Base-by-base conservation (phyloP, 2,329 filamentous ascomycete genomes). In the Zopfia rhizophila region DNA sequence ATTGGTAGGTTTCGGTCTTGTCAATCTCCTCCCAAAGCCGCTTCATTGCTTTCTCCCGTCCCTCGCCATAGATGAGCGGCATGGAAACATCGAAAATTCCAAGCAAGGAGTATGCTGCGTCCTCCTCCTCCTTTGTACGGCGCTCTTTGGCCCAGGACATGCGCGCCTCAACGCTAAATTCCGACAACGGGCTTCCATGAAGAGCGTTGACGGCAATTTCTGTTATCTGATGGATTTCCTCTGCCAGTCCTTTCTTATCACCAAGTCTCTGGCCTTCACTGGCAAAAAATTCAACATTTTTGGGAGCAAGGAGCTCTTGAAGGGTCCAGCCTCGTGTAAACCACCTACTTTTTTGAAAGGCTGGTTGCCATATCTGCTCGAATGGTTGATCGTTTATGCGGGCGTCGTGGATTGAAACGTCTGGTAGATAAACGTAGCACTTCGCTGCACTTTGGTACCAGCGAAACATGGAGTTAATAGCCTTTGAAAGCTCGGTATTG, bases 1-100 rank as follows among this genome's bases (percentile, higher is more conserved):
- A n/a, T n/a, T n/a, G n/a, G n/a, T n/a, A n/a, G n/a, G n/a, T n/a
- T n/a, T n/a, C n/a, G n/a, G n/a, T n/a, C n/a, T n/a, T n/a, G n/a
- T n/a, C n/a, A n/a, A 55, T 44, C 33, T 50, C 45, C n/a, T 48
- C 21, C 5, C 30, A 10, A 22, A 54, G 50, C n/a, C 50, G 50
- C 21, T 40, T 31, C 17, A 48, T 48, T 21, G 50, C 50, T 17
- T 30, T 52, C 18, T 7, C 37, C 16, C n/a, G n/a, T n/a, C 50
- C 50, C 19, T 44, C 40, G 12, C 40, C 40, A 38, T 44, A 44
- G 3, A 44, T 24, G 2, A 7, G 32, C 4, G 32, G 17, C 23
- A 44, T 24, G 32, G 22, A 14, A 3, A 44, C 37, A 21, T 33
- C 49, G 23, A 54, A 54, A 18, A 54, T 37, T 3, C 50, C 50